These are phyloP conservation scores for Naematelia aurantialba DNA, from an alignment of 768 basidiomycete genomes.

Conservation along the genomic window DNA sequence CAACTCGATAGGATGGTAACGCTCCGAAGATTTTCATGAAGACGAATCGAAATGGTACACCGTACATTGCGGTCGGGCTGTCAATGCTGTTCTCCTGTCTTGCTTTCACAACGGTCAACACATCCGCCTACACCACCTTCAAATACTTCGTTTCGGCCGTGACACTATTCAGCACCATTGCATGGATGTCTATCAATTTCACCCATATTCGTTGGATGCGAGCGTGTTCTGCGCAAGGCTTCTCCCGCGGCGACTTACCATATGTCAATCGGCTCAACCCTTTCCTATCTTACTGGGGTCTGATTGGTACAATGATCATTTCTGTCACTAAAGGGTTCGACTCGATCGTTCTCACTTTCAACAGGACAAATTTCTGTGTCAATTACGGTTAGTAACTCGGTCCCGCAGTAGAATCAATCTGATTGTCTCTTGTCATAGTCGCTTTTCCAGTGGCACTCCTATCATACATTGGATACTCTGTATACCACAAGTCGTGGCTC, in stretches of 20 bases:
- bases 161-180: slow-evolving; percentile 18
- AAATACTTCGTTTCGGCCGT: slow-evolving; percentile 26
- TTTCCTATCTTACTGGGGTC: slow-evolving; percentile 7
- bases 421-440: background rate
- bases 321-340: slow-evolving; percentile 4
- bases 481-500: slow-evolving; percentile 6
- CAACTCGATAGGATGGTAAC: slow-evolving; percentile 30
- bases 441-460: slow-evolving; percentile 11
- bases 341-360: background rate
- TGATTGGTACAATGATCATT: slow-evolving; percentile 13
- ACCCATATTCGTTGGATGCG: slow-evolving; percentile 5
- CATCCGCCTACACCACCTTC: slow-evolving; percentile 15
- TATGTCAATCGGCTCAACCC: slow-evolving; percentile 5
- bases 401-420: background rate
- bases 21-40: slow-evolving; percentile 54
- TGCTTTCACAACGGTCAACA: slow-evolving; percentile 12
- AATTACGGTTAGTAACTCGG: slow-evolving; percentile 3
- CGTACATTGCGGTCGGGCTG: background rate
- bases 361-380: slow-evolving; percentile 4
- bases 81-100: slow-evolving; percentile 10
- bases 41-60: slow-evolving; percentile 46
- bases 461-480: slow-evolving; percentile 11
- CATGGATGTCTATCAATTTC: slow-evolving; percentile 12
- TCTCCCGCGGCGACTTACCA: background rate
- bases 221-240: slow-evolving; percentile 7